Evolutionary conservation across 495 filamentous ascomycete genomes (phyloP), one percentile per base, ranked within the genome.

Genomic region (Lasiosphaeria hispida): DNA sequence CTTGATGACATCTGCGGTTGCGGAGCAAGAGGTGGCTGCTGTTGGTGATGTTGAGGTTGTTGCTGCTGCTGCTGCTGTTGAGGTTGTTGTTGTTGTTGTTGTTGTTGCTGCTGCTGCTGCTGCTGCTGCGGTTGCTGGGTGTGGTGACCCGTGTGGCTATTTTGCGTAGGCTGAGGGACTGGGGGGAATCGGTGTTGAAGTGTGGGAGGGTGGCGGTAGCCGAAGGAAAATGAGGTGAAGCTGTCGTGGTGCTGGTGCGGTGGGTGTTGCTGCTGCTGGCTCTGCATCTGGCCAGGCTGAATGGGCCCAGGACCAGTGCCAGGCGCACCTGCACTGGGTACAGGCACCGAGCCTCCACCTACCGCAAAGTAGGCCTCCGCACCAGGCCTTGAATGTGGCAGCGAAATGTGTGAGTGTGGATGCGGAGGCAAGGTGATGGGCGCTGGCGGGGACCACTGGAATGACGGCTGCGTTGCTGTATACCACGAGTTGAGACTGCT

Each of bases 401-500:
- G 17, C 15, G n/a, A 19, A 19, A 23, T 17, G 15, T 47, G 43
- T 2, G 43, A 23, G 35, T 53, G 47, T 14, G 23, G 23, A 36
- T 49, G 47, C 33, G 47, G 47, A 19, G 47, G 47, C 47, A 49
- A 33, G 7, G 47, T 34, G 8, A 49, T 14, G 0, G 47, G 11
- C 9, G 17, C 43, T 14, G 42, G 9, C 9, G 47, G 15, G 3
- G 59, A 42, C 65, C 62, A 64, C 47, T 39, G 53, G 14, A 47
- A 56, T 7, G 42, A 33, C 3, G 51, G 43, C 30, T 40, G 40
- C 41, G 57, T 11, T 7, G 39, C 36, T 3, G 50, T 23, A 23
- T 51, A 62, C 64, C 64, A 66, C 30, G 34, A 42, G 18, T 34
- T 60, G 23, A 30, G 23, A 7, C 41, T 48, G 53, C 49, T 58